Evolutionary conservation across 2,329 filamentous ascomycete species (phyloP).

Genomic region (Colletotrichum lentis): DNA sequence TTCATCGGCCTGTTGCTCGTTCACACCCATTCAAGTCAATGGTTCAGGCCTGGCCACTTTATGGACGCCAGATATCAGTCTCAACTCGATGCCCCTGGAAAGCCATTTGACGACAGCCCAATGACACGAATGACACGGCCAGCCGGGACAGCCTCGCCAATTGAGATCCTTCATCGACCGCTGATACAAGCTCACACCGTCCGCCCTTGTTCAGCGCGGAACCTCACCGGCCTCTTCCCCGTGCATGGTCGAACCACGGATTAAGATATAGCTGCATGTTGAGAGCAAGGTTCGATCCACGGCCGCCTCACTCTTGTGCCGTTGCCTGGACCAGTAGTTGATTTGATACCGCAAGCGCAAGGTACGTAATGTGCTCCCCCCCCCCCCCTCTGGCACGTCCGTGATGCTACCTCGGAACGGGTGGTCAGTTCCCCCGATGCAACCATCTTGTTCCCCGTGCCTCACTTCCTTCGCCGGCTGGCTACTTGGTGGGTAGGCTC

Average conservation of each 20-base stretch:
- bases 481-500: constrained; percentile 32
- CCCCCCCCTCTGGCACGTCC: constrained; percentile 12
- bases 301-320: constrained; percentile 28
- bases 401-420: constrained; percentile 33
- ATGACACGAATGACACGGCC: constrained; percentile 21
- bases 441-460: constrained; percentile 18
- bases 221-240: constrained; percentile 33
- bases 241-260: constrained; percentile 35
- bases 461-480: constrained; percentile 17
- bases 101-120: constrained; percentile 24
- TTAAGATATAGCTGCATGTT: constrained; percentile 37
- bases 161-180: constrained; percentile 22
- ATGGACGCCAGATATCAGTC: constrained; percentile 27
- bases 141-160: constrained; percentile 23
- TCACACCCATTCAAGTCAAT: constrained; percentile 23
- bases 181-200: constrained; percentile 26
- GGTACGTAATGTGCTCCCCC: constrained; percentile 20
- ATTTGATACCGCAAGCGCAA: constrained; percentile 22
- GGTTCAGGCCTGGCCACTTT: constrained; percentile 24
- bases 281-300: constrained; percentile 24
- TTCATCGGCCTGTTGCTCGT: constrained; percentile 8
- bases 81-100: constrained; percentile 19
- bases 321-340: constrained; percentile 8
- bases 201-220: constrained; percentile 24
- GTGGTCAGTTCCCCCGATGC: constrained; percentile 23